Evolutionary conservation across 306 rosid species (phyloP), one percentile per base, ranked within the genome.

Genomic region (Quillaja saponaria): DNA sequence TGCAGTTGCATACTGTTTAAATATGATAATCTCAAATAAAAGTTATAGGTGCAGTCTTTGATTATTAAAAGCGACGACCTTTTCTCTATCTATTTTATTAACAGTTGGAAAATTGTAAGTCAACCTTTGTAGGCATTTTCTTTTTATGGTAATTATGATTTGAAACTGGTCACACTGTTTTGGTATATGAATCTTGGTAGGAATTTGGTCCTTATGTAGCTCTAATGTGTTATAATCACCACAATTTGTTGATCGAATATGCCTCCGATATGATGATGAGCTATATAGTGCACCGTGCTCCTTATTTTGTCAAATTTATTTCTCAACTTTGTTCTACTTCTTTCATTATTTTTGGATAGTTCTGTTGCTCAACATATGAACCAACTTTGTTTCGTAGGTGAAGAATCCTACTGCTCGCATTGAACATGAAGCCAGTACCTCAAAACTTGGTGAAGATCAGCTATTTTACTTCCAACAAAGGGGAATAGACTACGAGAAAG

Each of bases 341-440:
- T 7, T 48, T 55, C 3, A 53, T 8, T 16, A 10, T 44, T 10
- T 46, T 31, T 2, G 31, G 13, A 31, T 35, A 46, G 14, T 47
- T 55, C 6, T 41, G 41, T 17, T 41, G 40, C 61, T 53, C 2
- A 49, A 2, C 10, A 38, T 33, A 25, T 4, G 37, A 25, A 41
- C 10, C 6, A 17, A 0, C 7, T 52, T 25, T 68, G 8, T 66
- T 68, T 63, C 63, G 73, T 67, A 90, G 96, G 96, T 80, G 62
- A 90, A 90, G 72, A 87, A 87, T 73, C 97, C 96, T 49, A 58
- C 97, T 0, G 96, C 96, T 34, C 83, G 95, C 62, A 63, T 90
- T 34, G 97, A 90, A 62, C 97, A 90, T 0, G 97, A 90, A 78
- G 97, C 97, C 17, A 90, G 97, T 72, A 90, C 97, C 44, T 90